Evolutionary conservation across 805 yeast genomes (phyloP).

Genomic region (Wickerhamomyces ciferrii): DNA sequence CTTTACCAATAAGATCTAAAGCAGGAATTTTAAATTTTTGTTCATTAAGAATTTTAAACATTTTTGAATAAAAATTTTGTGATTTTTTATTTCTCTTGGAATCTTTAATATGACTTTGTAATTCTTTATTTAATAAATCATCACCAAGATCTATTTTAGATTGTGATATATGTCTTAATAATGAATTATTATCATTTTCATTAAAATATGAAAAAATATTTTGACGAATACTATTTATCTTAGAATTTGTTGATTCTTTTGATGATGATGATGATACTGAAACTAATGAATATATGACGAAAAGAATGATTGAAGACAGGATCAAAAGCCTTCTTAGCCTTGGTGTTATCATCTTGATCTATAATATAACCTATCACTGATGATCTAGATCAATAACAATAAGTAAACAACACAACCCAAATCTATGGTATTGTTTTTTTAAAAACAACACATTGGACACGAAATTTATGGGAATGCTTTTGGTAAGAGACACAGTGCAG

Average conservation of each 20-base stretch:
- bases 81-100: not conserved
- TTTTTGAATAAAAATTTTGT: slow-evolving; percentile 12
- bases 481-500: no score
- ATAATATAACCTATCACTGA: not conserved
- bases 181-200: slow-evolving; percentile 1
- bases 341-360: not conserved
- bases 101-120: not conserved
- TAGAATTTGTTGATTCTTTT: not conserved
- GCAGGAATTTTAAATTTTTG: slow-evolving; percentile 7
- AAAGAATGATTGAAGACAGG: not conserved
- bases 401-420: not conserved
- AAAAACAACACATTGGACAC: not conserved
- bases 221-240: not conserved
- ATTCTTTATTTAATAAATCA: not conserved
- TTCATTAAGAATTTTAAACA: slow-evolving; percentile 8
- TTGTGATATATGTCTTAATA: not conserved
- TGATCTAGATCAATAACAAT: not conserved
- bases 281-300: not conserved
- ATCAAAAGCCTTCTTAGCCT: not conserved
- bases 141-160: not conserved
- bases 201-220: not conserved
- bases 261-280: not conserved
- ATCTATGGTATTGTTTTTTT: not conserved
- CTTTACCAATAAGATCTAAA: not conserved
- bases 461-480: no score